phyloP scores from a whole-genome alignment of 768 basidiomycete species.

The Clavulina sp. region DNA sequence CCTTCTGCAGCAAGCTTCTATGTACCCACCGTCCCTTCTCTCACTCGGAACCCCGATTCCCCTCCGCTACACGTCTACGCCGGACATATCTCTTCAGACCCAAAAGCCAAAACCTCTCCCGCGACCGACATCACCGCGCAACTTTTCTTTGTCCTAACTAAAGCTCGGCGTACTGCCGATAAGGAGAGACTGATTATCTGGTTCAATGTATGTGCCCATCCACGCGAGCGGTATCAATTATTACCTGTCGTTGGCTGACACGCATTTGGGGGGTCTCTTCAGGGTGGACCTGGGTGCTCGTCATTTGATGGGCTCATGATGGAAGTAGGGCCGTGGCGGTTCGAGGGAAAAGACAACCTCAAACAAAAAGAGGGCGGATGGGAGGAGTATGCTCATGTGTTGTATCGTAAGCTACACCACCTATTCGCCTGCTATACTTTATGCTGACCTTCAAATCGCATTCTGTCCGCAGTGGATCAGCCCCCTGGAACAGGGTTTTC shows the following conservation, averaged over 20 bases:
- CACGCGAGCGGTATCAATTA: background rate
- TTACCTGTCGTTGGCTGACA: background rate
- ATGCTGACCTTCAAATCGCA: background rate
- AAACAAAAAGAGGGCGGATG: slow-evolving; percentile 72
- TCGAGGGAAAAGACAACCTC: slow-evolving; percentile 56
- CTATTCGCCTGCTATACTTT: background rate
- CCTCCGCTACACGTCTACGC: slow-evolving; percentile 63
- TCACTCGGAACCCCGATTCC: slow-evolving; percentile 42
- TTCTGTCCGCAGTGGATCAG: slow-evolving; percentile 60
- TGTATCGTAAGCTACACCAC: slow-evolving; percentile 48
- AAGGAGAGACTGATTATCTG: slow-evolving; percentile 83
- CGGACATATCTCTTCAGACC: slow-evolving; percentile 73
- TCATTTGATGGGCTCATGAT: slow-evolving; percentile 96
- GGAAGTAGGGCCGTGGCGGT: slow-evolving; percentile 89
- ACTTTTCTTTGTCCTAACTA: slow-evolving; percentile 77
- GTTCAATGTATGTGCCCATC: slow-evolving; percentile 67
- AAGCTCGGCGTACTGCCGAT: slow-evolving; percentile 76
- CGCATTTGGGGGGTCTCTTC: slow-evolving; percentile 3
- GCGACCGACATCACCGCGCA: slow-evolving; percentile 54
- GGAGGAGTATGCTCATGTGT: slow-evolving; percentile 93
- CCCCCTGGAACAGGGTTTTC: slow-evolving; percentile 93
- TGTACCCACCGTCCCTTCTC: slow-evolving; percentile 54
- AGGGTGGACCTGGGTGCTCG: slow-evolving; percentile 96
- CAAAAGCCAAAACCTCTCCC: slow-evolving; percentile 31
- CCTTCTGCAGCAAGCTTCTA: slow-evolving; percentile 62